Evolutionary conservation across 352 stramenopile species (phyloP).

Genomic region (Phytopythium helicoides): DNA sequence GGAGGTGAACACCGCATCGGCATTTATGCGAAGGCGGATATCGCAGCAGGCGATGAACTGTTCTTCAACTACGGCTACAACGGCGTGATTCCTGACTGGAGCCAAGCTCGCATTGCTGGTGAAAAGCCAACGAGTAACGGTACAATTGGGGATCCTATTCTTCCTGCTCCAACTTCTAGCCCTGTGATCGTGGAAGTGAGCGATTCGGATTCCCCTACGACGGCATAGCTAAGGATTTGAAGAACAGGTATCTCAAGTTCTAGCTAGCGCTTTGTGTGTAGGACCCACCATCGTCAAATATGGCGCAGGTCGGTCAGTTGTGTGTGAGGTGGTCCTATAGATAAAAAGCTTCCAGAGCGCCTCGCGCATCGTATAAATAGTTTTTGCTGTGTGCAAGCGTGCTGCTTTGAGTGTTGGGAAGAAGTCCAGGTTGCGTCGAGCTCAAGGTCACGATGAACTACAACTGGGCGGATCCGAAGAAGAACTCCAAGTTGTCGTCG

Average conservation of each 20-base stretch:
- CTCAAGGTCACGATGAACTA: conserved; percentile 46
- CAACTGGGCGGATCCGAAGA: conserved; percentile 83
- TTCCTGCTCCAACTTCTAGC: neutral
- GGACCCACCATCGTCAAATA: neutral
- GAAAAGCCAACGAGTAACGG: conserved; percentile 3
- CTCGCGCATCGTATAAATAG: neutral
- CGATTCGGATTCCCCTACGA: neutral
- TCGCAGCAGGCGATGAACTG: conserved; percentile 82
- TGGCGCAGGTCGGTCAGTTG: neutral
- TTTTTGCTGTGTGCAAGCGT: too few species aligned
- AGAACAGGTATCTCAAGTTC: too few species aligned
- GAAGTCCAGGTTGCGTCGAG: too few species aligned
- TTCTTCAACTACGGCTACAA: conserved; percentile 87
- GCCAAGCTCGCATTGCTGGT: conserved; percentile 49
- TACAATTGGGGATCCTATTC: neutral
- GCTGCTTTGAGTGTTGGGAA: too few species aligned
- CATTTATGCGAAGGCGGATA: conserved; percentile 90
- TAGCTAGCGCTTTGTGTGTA: neutral
- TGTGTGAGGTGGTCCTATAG: too few species aligned
- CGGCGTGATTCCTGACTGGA: conserved; percentile 81
- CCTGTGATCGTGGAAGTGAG: neutral
- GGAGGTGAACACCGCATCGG: conserved; percentile 93
- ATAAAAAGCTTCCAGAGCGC: too few species aligned
- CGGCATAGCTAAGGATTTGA: too few species aligned
- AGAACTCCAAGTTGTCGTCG: conserved; percentile 66